These are phyloP conservation scores for Trichoderma sp. DNA, from an alignment of 2,329 filamentous ascomycete genomes.

Conservation along the genomic window DNA sequence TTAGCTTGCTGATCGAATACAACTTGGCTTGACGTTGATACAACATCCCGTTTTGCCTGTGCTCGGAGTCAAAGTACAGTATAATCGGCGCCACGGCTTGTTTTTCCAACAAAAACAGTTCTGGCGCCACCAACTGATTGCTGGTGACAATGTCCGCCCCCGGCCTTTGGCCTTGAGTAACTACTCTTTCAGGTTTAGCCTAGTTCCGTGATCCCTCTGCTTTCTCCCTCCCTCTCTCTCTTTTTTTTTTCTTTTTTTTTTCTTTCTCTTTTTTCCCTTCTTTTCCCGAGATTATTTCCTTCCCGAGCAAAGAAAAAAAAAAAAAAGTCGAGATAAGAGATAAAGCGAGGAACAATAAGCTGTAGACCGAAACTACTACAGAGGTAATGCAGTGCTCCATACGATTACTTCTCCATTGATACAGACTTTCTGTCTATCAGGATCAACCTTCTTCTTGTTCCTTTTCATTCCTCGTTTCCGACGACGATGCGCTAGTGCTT, in stretches of 20 bases:
- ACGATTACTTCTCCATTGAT: too few relatives aligned
- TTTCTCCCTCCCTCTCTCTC: too few relatives aligned
- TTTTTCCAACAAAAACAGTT: slow-evolving; percentile 26
- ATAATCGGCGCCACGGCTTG: slow-evolving; percentile 6
- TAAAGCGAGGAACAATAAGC: too few relatives aligned
- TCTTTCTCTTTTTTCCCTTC: not conserved
- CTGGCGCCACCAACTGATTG: slow-evolving; percentile 1
- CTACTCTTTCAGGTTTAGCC: not conserved
- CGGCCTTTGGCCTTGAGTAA: not conserved
- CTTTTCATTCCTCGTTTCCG: too few relatives aligned
- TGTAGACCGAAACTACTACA: too few relatives aligned
- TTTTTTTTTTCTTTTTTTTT: not conserved
- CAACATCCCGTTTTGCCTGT: slow-evolving; percentile 64
- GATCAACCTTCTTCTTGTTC: too few relatives aligned
- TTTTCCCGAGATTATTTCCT: too few relatives aligned
- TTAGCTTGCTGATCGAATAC: slow-evolving; percentile 30
- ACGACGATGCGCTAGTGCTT: too few relatives aligned
- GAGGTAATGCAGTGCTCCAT: too few relatives aligned
- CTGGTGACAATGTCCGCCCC: not conserved
- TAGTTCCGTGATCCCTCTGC: not conserved
- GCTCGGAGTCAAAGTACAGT: slow-evolving; percentile 12
- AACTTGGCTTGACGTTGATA: slow-evolving; percentile 59
- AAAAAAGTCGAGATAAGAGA: too few relatives aligned
- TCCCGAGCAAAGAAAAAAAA: too few relatives aligned
- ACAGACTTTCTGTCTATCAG: too few relatives aligned